These are phyloP conservation scores for Madurella fahalii DNA, from an alignment of 2,329 filamentous ascomycete species.

Conservation along the genomic window DNA sequence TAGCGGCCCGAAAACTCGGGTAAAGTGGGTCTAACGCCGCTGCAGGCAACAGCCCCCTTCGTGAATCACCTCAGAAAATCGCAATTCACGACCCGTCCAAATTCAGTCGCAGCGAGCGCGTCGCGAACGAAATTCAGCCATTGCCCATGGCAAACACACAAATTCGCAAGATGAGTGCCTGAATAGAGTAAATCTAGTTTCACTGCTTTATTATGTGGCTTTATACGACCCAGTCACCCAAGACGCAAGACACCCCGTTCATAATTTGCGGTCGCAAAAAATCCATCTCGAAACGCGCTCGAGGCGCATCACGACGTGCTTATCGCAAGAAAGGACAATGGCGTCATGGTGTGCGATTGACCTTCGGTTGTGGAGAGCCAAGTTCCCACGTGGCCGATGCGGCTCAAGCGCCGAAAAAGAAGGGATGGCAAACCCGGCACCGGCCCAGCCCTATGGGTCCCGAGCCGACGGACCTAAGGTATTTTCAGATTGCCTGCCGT, in stretches of 20 bases:
- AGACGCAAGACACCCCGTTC: neutral
- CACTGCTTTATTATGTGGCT: neutral
- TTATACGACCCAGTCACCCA: neutral
- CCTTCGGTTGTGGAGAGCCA: slow-evolving; percentile 12
- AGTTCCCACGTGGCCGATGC: slow-evolving; percentile 21
- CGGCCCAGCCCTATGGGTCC: slow-evolving; percentile 16
- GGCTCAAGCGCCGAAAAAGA: slow-evolving; percentile 17
- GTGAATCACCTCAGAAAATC: slow-evolving; percentile 24
- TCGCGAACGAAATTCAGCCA: slow-evolving; percentile 13
- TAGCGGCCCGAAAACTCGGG: neutral
- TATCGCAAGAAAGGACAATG: slow-evolving; percentile 17
- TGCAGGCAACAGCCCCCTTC: slow-evolving; percentile 23
- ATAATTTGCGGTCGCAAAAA: slow-evolving; percentile 1
- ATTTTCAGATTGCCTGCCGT: slow-evolving; percentile 3
- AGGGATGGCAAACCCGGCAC: slow-evolving; percentile 9
- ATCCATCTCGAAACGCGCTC: slow-evolving; percentile 17
- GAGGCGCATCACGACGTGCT: slow-evolving; percentile 16
- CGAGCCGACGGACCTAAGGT: slow-evolving; percentile 1
- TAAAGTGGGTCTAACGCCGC: slow-evolving; percentile 15
- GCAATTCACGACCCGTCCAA: slow-evolving; percentile 5
- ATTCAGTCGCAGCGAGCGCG: slow-evolving; percentile 11
- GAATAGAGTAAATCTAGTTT: neutral
- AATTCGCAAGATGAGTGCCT: neutral
- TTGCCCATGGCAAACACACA: slow-evolving; percentile 10
- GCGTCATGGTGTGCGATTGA: slow-evolving; percentile 20